Conservation (phyloP, 768 basidiomycete genomes). For the Cystobasidiopsis lactophilus region DNA sequence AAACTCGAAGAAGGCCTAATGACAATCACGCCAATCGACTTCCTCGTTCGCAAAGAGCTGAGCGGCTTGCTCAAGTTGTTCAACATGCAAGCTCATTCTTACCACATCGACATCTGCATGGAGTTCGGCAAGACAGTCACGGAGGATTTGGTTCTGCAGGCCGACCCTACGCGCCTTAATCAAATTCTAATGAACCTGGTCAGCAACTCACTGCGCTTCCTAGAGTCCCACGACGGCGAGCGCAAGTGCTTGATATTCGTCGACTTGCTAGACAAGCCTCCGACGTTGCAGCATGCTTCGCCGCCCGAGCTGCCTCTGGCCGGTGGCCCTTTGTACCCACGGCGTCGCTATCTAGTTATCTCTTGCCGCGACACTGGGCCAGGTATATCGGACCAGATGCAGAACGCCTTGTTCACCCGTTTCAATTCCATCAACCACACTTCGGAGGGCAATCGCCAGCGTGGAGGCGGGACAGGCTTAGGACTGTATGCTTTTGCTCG, state of each 20-base stretch:
- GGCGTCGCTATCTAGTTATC: constrained; percentile 4
- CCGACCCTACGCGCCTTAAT: constrained; percentile 7
- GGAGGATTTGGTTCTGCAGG: not conserved
- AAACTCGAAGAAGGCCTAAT: constrained; percentile 5
- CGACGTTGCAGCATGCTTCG: not conserved
- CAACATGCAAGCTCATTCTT: constrained; percentile 3
- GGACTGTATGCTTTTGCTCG: constrained; percentile 1
- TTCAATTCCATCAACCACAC: constrained; percentile 4
- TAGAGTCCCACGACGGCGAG: not conserved
- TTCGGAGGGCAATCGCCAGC: not conserved
- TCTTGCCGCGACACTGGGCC: constrained; percentile 3
- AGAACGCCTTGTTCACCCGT: constrained; percentile 2
- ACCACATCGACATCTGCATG: not conserved
- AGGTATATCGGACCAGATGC: constrained; percentile 4
- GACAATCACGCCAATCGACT: constrained; percentile 5
- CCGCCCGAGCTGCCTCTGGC: not conserved
- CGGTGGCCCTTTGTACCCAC: too few relatives aligned
- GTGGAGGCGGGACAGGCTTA: constrained; percentile 3
- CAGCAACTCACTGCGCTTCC: constrained; percentile 4
- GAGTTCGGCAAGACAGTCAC: not conserved
- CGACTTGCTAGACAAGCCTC: not conserved
- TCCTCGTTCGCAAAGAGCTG: constrained; percentile 1
- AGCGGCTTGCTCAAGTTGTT: constrained; percentile 1
- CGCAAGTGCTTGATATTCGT: not conserved
- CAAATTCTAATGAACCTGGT: constrained; percentile 8